Evolutionary conservation across 2,329 filamentous ascomycete genomes (phyloP), one percentile per base, ranked within the genome.

Genomic region (Pyrenophora tritici-repentis): DNA sequence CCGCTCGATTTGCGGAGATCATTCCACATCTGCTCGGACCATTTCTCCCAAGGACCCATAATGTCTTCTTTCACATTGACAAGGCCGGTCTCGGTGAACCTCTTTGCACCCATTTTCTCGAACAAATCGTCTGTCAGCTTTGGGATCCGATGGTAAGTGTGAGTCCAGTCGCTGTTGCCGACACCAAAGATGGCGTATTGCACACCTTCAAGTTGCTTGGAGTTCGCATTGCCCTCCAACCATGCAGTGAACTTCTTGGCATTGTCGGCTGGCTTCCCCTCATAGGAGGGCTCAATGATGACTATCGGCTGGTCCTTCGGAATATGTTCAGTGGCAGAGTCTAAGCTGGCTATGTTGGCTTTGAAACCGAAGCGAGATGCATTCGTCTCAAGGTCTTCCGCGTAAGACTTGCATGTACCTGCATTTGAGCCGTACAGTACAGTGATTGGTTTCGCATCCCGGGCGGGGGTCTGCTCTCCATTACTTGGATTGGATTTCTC

Each of bases 341-440:
- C 86, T 33, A 91, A 71, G 1, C 80, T 78, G 85, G 37, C 43
- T 29, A 51, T 29, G 17, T 34, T 47, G 17, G 48, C 48, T 10
- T 47, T 47, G 38, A 51, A 90, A 0, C 88, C 88, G 59, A 84
- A 83, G 3, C 70, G 68, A 2, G 76, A 62, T 0, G 86, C 86
- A 62, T 85, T 81, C 7, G 79, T 76, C 0, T 85, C 85, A 9
- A 91, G 68, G 22, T 82, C 78, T 55, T 86, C 81, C 1, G 88
- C 85, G 38, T 91, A 78, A 1, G 84, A 79, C 69, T 91, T 86
- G 67, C 88, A 91, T 1, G 88, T 91, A 0, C 88, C 88, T 2
- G 84, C 85, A 65, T 90, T 90, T 14, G 86, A 88, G 2, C 89
- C 89, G 63, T 89, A 91, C 36, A 86, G 81, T 16, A 92, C 81